Percentiles rank a stretch among this genome's conserved stretches.
Conservation (phyloP, 108 stramenopile species). For the Pseudonitzschia multiseries region DNA sequence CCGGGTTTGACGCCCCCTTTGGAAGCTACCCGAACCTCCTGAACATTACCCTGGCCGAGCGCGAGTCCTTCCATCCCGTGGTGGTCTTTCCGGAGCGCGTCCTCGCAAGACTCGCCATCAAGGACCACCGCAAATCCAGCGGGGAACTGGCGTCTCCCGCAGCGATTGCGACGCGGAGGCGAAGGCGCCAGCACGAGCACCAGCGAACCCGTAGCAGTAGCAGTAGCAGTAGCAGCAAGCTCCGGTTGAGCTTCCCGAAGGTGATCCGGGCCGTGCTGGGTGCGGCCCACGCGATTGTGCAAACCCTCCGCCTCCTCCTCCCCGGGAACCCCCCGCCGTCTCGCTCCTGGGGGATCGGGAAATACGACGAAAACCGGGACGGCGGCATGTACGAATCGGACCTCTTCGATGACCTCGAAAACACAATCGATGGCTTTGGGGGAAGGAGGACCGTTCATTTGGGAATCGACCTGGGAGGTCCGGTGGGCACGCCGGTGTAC, state of each 20-base stretch:
- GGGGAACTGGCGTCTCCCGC: conserved; percentile 34
- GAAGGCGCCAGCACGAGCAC: conserved; percentile 15
- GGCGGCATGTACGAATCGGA: conserved; percentile 58
- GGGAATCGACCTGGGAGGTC: conserved; percentile 79
- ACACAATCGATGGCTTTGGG: conserved; percentile 45
- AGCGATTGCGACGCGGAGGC: conserved; percentile 24
- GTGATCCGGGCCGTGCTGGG: background rate
- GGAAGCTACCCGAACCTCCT: conserved; percentile 70
- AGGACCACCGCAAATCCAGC: conserved; percentile 27
- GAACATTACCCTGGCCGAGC: conserved; percentile 50
- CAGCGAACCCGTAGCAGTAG: too few species aligned
- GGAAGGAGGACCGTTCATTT: conserved; percentile 71
- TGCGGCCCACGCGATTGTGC: background rate
- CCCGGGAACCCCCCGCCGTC: background rate
- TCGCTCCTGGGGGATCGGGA: conserved; percentile 42
- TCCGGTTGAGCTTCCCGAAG: background rate
- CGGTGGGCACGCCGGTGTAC: conserved; percentile 69
- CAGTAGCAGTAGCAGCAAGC: conserved; percentile 19
- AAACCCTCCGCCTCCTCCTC: background rate
- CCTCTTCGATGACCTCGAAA: conserved; percentile 51
- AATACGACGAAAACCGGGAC: conserved; percentile 78
- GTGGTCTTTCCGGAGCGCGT: conserved; percentile 45
- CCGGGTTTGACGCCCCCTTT: conserved; percentile 33
- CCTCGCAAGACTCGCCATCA: background rate
- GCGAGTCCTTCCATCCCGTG: conserved; percentile 66